Base-by-base conservation (phyloP, 2,329 filamentous ascomycete genomes). In the Phyllosticta paracitricarpa region DNA sequence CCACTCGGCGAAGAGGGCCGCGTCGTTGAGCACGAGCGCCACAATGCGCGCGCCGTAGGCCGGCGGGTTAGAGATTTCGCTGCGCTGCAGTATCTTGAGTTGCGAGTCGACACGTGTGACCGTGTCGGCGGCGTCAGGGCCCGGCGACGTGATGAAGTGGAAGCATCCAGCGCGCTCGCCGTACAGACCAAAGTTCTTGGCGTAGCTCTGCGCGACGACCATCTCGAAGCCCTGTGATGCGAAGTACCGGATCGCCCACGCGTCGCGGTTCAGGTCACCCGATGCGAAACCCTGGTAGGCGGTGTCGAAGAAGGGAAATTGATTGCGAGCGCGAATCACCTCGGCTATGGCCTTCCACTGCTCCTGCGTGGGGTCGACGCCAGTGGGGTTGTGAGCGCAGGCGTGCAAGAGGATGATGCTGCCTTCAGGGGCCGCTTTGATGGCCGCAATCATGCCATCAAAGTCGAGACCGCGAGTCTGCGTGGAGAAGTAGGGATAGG, bases 201-300 rank as follows among this genome's bases (percentile, higher is more conserved):
- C 78, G 67, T 79, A 81, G n/a, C 75, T 78, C 66, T 81, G 79
- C 2, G 79, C 79, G 61, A 81, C 75, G 67, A 78, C 75, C 54
- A 81, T 73, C 71, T 81, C 79, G 73, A 97, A 96, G 77, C 95
- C 96, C 74, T 95, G 87, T 71, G 93, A 87, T 69, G 96, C 81
- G 72, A 99, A 99, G 82, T 96, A 89, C 67, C 91, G 89, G 68
- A 99, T 87, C n/a, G 94, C 90, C 80, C 88, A 91, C 65, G 89
- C 90, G 74, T 99, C 94, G 63, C 86, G 84, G 68, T 83, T 81
- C 22, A 97, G 84, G 73, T 95, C 87, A 63, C 94, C 94, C 0
- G 94, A 96, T 2, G 94, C 94, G 73, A 99, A 99, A 62, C 94
- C 93, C 77, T 97, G 94, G 81, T 99, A 99, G 61, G 94, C 94